phyloP scores from a whole-genome alignment of 176 grass and related monocot species.

The Eleusine coracana region DNA sequence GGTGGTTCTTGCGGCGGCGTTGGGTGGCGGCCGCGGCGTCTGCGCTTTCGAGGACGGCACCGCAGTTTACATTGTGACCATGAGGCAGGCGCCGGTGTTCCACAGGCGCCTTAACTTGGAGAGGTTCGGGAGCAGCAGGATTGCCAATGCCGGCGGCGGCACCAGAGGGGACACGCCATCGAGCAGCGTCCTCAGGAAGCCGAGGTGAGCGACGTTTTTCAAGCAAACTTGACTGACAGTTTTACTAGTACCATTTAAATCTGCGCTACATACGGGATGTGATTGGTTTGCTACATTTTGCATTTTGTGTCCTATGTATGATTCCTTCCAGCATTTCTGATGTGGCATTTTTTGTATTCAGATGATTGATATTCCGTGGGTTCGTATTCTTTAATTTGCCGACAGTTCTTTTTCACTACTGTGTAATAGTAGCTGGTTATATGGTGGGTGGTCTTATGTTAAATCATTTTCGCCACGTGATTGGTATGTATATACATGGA shows the following conservation, averaged over 20 bases:
- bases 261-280: background rate
- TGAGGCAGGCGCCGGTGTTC: slow-evolving; percentile 71
- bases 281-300: background rate
- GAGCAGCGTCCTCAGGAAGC: slow-evolving; percentile 65
- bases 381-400: slow-evolving; percentile 3
- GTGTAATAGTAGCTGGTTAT: background rate
- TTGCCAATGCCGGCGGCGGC: slow-evolving; percentile 27
- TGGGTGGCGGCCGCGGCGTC: slow-evolving; percentile 15
- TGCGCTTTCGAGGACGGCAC: slow-evolving; percentile 59
- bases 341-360: background rate
- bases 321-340: background rate
- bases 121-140: slow-evolving; percentile 48
- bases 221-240: background rate
- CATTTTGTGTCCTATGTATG: slow-evolving; percentile 5
- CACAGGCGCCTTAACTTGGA: slow-evolving; percentile 58
- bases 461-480: background rate
- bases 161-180: slow-evolving; percentile 45
- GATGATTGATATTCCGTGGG: background rate
- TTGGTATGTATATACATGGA: background rate
- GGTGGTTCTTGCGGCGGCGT: slow-evolving; percentile 39
- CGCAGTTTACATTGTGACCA: slow-evolving; percentile 88
- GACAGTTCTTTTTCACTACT: background rate
- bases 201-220: slow-evolving; percentile 54
- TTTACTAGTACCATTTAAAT: background rate
- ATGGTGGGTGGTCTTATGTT: background rate